phyloP scores from a whole-genome alignment of 805 yeast species.

The Yamadazyma sp. region DNA sequence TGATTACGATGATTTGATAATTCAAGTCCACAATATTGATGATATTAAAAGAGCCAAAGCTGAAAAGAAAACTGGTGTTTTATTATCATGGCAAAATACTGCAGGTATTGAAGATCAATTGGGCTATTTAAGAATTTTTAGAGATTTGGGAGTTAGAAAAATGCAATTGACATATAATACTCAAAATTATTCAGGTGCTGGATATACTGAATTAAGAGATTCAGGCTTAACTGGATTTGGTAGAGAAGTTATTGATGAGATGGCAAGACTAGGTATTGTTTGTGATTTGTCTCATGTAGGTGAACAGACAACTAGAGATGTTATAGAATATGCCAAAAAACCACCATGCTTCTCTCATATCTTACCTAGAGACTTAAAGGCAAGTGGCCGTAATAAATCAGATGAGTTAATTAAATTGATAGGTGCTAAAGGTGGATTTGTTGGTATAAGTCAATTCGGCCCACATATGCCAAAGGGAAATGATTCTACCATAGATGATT shows the following conservation, averaged over 20 bases:
- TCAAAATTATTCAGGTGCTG: constrained; percentile 13
- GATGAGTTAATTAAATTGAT: constrained; percentile 12
- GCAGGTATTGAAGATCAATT: constrained; percentile 14
- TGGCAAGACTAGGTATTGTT: constrained; percentile 13
- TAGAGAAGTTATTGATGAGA: constrained; percentile 14
- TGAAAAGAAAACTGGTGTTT: constrained; percentile 11
- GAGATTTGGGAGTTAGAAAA: constrained; percentile 13
- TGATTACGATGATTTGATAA: constrained; percentile 9
- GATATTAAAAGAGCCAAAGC: constrained; percentile 11
- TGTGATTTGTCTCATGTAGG: constrained; percentile 15
- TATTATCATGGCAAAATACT: constrained; percentile 15
- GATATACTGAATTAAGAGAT: constrained; percentile 12
- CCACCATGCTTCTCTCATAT: constrained; percentile 13
- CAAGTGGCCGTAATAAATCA: constrained; percentile 12
- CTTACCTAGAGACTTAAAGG: constrained; percentile 11
- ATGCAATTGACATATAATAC: constrained; percentile 15
- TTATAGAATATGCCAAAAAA: constrained; percentile 12
- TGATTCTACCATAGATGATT: constrained; percentile 17
- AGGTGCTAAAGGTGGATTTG: constrained; percentile 13
- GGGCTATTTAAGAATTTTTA: constrained; percentile 11
- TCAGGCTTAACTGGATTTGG: constrained; percentile 14
- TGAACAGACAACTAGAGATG: constrained; percentile 11
- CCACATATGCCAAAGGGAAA: constrained; percentile 15
- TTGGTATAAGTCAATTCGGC: constrained; percentile 13
- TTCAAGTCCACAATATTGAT: constrained; percentile 12